phyloP scores from a whole-genome alignment of 352 stramenopile genomes.

The Nothophytophthora sp. region DNA sequence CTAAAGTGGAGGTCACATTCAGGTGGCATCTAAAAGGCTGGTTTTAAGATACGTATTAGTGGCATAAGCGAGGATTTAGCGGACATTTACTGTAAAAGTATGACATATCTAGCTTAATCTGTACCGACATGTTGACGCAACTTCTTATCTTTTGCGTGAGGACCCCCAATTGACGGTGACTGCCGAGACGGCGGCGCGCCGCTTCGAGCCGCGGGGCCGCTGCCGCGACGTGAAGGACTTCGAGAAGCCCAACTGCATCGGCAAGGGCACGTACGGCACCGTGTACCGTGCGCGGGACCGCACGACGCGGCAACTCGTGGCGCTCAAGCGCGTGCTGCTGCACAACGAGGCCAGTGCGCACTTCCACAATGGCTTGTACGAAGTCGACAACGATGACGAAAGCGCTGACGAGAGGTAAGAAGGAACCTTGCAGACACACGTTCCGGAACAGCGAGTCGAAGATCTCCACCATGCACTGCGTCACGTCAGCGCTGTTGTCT shows the following conservation, averaged over 20 bases:
- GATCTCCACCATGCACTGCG: constrained; percentile 36
- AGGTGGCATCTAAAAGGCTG: no score
- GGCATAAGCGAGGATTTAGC: no score
- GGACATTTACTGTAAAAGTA: no score
- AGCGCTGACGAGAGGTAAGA: constrained; percentile 3
- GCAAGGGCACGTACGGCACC: no score
- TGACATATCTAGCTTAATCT: no score
- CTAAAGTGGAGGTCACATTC: no score
- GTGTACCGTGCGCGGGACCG: constrained; percentile 89
- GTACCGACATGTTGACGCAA: no score
- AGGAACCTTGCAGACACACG: constrained; percentile 23
- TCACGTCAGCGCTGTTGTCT: constrained; percentile 35
- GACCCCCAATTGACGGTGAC: no score
- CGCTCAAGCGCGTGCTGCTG: constrained; percentile 91
- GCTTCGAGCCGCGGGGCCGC: constrained; percentile 47
- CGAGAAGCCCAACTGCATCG: constrained; percentile 81
- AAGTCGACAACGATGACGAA: constrained; percentile 27
- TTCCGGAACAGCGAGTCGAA: constrained; percentile 28
- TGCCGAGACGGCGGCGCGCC: no score
- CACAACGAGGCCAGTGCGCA: constrained; percentile 91
- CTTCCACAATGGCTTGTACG: constrained; percentile 16
- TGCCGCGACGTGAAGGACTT: constrained; percentile 68
- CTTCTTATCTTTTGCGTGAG: no score
- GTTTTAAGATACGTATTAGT: no score
- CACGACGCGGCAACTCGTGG: constrained; percentile 65